Base-by-base conservation (phyloP, 495 filamentous ascomycete genomes). In the Physcia stellaris region DNA sequence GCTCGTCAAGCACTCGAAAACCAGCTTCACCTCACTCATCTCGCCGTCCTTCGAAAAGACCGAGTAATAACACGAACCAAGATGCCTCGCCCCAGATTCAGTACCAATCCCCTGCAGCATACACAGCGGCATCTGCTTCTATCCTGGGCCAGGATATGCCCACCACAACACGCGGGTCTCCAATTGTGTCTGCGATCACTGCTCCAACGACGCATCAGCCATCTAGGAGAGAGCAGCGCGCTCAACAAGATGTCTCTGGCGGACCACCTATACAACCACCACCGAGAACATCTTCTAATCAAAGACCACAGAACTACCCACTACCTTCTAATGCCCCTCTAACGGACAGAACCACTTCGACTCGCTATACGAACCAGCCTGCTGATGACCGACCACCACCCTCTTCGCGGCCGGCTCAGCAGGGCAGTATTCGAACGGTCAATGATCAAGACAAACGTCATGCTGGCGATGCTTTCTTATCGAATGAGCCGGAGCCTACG, bases 231-330 rank as follows among this genome's bases (percentile, higher is more conserved):
- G 53, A 49, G 39, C 53, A 41, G 44, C 58, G 28, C 43, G 54
- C 41, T 44, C 47, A 45, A 12, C 23, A 33, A 31, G 29, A 54
- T 27, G 54, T 54, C 37, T 39, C 43, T 23, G 54, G 50, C 31
- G 52, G 57, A 5, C 57, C 51, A 32, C 61, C 48, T 37, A 67
- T 70, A 41, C 73, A 69, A 39, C 76, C 74, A 28, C 72, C 75
- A 21, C 71, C 50, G 24, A 53, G 79, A 39, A 78, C 75, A 1
- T 79, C 75, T 9, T 78, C 74, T 19, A 71, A 72, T 39, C 65
- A 66, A 42, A 47, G 44, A 37, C 27, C 40, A 16, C 45, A 53
- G 26, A 39, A 34, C 24, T 18, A 24, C 11, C 28, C 36, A 32
- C 19, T 41, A 35, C 35, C 43, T 11, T 39, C 43, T n/a, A 47